A percentile compares a stretch with the other conserved stretches of the same genome.
phyloP scores from a whole-genome alignment of 2,329 filamentous ascomycete genomes.

The Pestalotiopsis sp. region DNA sequence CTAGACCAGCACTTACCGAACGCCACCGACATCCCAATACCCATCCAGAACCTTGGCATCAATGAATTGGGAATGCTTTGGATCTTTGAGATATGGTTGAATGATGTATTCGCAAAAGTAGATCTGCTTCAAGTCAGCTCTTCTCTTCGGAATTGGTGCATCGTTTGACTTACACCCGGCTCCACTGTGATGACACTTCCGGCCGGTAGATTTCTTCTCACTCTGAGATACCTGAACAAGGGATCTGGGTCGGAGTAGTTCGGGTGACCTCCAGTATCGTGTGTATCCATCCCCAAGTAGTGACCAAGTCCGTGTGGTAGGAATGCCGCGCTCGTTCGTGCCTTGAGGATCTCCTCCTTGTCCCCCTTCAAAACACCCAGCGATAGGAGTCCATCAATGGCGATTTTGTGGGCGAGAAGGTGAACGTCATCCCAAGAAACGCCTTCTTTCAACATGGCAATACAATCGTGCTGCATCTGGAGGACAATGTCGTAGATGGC shows the following conservation, averaged over 20 bases:
- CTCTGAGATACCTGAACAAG: conserved; percentile 84
- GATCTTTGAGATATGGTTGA: conserved; percentile 72
- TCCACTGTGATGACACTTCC: conserved; percentile 91
- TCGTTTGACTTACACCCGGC: conserved; percentile 66
- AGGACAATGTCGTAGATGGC: conserved; percentile 82
- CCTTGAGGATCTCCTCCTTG: conserved; percentile 72
- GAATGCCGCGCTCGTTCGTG: conserved; percentile 83
- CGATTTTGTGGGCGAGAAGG: conserved; percentile 74
- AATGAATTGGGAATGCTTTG: conserved; percentile 74
- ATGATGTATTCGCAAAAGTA: conserved; percentile 94
- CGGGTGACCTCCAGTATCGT: conserved; percentile 79
- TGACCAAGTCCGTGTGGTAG: conserved; percentile 91
- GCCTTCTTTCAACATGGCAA: conserved; percentile 69
- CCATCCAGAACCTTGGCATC: conserved; percentile 69
- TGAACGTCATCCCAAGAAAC: conserved; percentile 83
- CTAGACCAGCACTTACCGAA: conserved; percentile 48
- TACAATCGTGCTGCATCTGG: conserved; percentile 82
- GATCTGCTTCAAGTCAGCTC: conserved; percentile 46
- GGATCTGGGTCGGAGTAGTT: conserved; percentile 78
- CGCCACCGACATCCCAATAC: conserved; percentile 82
- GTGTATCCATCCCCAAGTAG: conserved; percentile 89
- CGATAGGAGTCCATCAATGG: conserved; percentile 74
- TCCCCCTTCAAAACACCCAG: conserved; percentile 73
- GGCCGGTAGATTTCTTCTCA: conserved; percentile 72
- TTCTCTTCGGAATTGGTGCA: neutral